Conservation (phyloP, 306 rosid species). For the Vicia faba region DNA sequence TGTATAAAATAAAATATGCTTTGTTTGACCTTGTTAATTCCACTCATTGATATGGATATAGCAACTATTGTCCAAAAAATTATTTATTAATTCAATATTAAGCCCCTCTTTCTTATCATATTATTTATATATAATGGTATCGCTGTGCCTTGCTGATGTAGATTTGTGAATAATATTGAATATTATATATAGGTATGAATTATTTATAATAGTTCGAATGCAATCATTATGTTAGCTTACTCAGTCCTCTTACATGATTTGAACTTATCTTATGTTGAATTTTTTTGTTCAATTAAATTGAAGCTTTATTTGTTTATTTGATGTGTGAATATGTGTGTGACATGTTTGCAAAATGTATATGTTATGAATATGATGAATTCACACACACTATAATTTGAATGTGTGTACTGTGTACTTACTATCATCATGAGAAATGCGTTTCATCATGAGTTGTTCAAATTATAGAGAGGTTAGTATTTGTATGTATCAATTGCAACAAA, state of each 20-base stretch:
- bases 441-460: constrained; percentile 28
- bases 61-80: constrained; percentile 40
- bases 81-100: constrained; percentile 23
- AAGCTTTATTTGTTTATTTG: neutral
- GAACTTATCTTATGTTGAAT: constrained; percentile 33
- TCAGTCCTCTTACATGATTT: constrained; percentile 30
- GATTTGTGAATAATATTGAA: constrained; percentile 27
- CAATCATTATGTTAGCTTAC: constrained; percentile 40
- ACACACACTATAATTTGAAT: constrained; percentile 29
- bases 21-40: constrained; percentile 50
- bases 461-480: constrained; percentile 38
- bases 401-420: constrained; percentile 30
- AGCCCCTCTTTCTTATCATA: constrained; percentile 42
- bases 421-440: constrained; percentile 31
- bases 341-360: constrained; percentile 5
- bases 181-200: neutral
- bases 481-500: constrained; percentile 64
- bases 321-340: neutral
- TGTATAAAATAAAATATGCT: constrained; percentile 28
- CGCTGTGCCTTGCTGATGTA: constrained; percentile 39
- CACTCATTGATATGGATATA: constrained; percentile 39
- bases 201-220: constrained; percentile 19
- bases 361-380: constrained; percentile 25
- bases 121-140: constrained; percentile 19
- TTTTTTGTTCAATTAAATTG: constrained; percentile 28